phyloP scores from a whole-genome alignment of 1,139 yeast genomes.

The Candida tropicalis region DNA sequence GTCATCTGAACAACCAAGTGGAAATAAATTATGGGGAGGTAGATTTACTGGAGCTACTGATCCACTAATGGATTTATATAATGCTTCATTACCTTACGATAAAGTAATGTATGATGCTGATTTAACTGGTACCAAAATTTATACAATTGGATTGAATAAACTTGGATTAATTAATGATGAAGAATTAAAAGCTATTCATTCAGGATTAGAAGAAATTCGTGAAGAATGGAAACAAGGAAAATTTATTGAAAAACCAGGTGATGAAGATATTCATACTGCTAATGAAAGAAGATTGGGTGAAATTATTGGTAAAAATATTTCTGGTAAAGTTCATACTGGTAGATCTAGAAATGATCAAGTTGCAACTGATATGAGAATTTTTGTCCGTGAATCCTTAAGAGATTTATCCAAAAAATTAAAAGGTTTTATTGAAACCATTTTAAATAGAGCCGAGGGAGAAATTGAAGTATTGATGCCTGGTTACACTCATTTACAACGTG shows the following conservation, averaged over 20 bases:
- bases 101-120: conserved; percentile 94
- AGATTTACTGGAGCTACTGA: conserved; percentile 97
- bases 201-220: conserved; percentile 71
- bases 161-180: conserved; percentile 70
- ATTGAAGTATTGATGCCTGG: conserved; percentile 97
- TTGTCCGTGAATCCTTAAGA: conserved; percentile 76
- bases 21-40: conserved; percentile 93
- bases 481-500: conserved; percentile 96
- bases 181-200: conserved; percentile 78
- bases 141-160: conserved; percentile 83
- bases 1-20: conserved; percentile 43
- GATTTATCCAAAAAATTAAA: conserved; percentile 61
- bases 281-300: conserved; percentile 98
- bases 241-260: conserved; percentile 87
- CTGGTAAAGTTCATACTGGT: conserved; percentile 98
- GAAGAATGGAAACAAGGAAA: conserved; percentile 77
- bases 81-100: conserved; percentile 95
- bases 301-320: conserved; percentile 85
- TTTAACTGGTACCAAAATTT: conserved; percentile 89
- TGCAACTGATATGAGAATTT: conserved; percentile 96
- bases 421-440: conserved; percentile 64
- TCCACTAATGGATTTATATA: conserved; percentile 95
- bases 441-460: conserved; percentile 79
- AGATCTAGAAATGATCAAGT: conserved; percentile 98
- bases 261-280: conserved; percentile 98